A percentile compares a stretch with the other conserved stretches of the same genome.
Conservation (phyloP, 352 stramenopile species). For the Pythium periplocum region DNA sequence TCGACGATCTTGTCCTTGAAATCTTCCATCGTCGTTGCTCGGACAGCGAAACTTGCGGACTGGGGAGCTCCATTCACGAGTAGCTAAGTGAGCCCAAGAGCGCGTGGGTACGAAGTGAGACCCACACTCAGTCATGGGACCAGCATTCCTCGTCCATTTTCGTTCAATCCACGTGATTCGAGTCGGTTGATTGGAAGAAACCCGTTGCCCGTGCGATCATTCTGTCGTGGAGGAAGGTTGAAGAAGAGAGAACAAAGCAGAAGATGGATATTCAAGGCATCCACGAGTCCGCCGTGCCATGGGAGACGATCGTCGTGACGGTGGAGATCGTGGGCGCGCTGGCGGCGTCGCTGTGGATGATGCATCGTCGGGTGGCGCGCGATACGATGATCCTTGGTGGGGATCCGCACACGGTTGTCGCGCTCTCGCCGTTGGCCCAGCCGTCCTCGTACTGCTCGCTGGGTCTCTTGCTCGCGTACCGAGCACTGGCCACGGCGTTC, state of each 20-base stretch:
- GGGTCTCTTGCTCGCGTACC: constrained; percentile 31
- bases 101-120: too few species aligned
- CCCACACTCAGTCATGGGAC: too few species aligned
- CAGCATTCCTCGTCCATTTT: too few species aligned
- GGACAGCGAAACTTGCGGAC: too few species aligned
- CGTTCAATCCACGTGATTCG: too few species aligned
- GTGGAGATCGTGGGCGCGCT: constrained; percentile 40
- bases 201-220: too few species aligned
- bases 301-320: constrained; percentile 47
- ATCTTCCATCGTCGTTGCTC: constrained; percentile 9
- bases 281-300: constrained; percentile 11
- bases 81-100: too few species aligned
- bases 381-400: constrained; percentile 25
- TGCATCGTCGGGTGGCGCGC: constrained; percentile 27
- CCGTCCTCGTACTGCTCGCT: constrained; percentile 41
- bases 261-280: too few species aligned
- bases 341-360: constrained; percentile 40
- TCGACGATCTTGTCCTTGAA: constrained; percentile 38
- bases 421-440: constrained; percentile 33
- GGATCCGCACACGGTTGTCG: constrained; percentile 21
- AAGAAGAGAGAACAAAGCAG: too few species aligned
- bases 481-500: constrained; percentile 30
- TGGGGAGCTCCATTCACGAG: too few species aligned
- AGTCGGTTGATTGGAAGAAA: too few species aligned
- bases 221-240: too few species aligned